A percentile compares a stretch with the other conserved stretches of the same genome.
Evolutionary conservation across 1,139 yeast genomes (phyloP).

Genomic region (Diutina sp.): DNA sequence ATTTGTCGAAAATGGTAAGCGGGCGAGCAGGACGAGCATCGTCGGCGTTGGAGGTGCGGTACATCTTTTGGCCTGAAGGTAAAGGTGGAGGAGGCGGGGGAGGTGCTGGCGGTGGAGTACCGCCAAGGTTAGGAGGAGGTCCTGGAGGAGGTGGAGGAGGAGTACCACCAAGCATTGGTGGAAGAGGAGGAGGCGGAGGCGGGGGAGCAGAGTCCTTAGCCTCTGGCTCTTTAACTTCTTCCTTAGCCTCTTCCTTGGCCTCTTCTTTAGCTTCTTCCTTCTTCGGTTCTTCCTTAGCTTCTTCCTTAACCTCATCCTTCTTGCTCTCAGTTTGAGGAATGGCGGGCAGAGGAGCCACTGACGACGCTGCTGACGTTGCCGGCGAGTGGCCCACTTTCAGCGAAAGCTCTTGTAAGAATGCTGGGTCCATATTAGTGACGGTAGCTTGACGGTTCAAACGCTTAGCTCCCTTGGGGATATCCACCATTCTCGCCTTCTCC

Average conservation of each 20-base stretch:
- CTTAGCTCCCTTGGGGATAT: constrained; percentile 9
- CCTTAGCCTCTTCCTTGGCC: neutral
- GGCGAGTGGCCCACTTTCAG: constrained; percentile 24
- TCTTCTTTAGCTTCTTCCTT: neutral
- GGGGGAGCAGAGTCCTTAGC: constrained; percentile 5
- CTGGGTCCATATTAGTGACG: constrained; percentile 34
- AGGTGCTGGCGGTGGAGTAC: constrained; percentile 6
- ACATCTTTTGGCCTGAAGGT: neutral
- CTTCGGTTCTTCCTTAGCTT: constrained; percentile 5
- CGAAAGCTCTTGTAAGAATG: constrained; percentile 45
- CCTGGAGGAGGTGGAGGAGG: constrained; percentile 6
- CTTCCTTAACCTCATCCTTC: constrained; percentile 9
- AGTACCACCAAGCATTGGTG: neutral
- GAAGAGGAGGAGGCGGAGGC: constrained; percentile 3
- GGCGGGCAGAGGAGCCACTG: neutral
- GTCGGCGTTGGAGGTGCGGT: neutral
- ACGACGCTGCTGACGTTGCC: neutral
- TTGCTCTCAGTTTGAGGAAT: constrained; percentile 8
- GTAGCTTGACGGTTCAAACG: constrained; percentile 21
- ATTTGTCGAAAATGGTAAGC: constrained; percentile 34
- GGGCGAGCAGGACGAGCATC: neutral
- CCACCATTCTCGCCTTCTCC: constrained; percentile 5
- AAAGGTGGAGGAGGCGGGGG: constrained; percentile 6
- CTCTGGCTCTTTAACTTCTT: neutral
- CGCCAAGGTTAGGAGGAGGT: constrained; percentile 3